Conservation (phyloP, 768 basidiomycete genomes). For the Sistotremastrum suecicum region DNA sequence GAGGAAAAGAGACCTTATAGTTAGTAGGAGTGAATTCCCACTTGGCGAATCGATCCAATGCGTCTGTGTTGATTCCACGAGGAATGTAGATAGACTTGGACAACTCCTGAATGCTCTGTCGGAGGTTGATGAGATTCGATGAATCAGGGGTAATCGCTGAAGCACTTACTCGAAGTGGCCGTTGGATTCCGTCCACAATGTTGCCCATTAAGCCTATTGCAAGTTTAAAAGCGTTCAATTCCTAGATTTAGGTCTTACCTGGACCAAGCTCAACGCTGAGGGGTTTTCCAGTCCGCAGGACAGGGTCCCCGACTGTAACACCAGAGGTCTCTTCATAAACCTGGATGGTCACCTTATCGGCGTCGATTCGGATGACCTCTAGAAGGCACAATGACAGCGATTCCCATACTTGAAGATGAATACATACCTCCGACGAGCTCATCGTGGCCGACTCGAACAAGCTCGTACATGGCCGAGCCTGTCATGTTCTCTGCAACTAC, state of each 20-base stretch:
- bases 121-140: conserved; percentile 4
- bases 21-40: conserved; percentile 91
- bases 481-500: conserved; percentile 96
- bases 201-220: conserved; percentile 89
- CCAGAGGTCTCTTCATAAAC: conserved; percentile 99
- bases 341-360: conserved; percentile 96
- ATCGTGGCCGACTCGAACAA: conserved; percentile 96
- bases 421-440: conserved; percentile 87
- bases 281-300: conserved; percentile 93
- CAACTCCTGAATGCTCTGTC: conserved; percentile 79
- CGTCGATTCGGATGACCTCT: conserved; percentile 99
- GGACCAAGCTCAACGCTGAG: conserved; percentile 96
- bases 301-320: conserved; percentile 97
- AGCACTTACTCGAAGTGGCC: conserved; percentile 64
- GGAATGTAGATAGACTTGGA: conserved; percentile 99
- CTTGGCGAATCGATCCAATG: conserved; percentile 71
- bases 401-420: not conserved
- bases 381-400: conserved; percentile 1
- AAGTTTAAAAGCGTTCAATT: not conserved
- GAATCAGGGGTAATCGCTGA: conserved; percentile 2
- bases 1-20: conserved; percentile 42
- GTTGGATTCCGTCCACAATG: conserved; percentile 95
- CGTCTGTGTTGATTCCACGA: conserved; percentile 95
- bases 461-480: conserved; percentile 94
- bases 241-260: conserved; percentile 33